A percentile compares a stretch with the other conserved stretches of the same genome.
Evolutionary conservation across 2,329 filamentous ascomycete species (phyloP).

Genomic region (Claviceps purpurea): DNA sequence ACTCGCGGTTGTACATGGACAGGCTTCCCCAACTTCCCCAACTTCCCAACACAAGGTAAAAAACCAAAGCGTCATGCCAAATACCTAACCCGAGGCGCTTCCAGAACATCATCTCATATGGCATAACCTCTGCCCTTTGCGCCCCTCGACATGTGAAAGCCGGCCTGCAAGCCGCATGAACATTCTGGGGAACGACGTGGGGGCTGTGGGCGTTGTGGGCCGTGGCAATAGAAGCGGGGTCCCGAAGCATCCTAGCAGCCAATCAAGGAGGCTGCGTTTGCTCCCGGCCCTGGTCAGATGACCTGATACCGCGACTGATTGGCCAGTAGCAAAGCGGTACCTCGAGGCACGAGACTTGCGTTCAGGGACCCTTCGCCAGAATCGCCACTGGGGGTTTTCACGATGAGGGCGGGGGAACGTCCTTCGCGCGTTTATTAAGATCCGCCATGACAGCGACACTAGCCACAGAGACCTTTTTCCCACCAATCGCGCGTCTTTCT

Average conservation of each 20-base stretch:
- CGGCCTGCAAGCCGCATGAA: not conserved
- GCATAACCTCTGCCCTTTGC: not conserved
- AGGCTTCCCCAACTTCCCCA: too few relatives aligned
- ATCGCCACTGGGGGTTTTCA: too few relatives aligned
- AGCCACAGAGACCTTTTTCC: too few relatives aligned
- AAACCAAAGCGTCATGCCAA: too few relatives aligned
- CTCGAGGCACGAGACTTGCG: not conserved
- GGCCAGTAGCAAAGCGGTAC: not conserved
- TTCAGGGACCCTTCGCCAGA: too few relatives aligned
- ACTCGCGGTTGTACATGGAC: too few relatives aligned
- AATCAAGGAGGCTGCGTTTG: slow-evolving; percentile 1
- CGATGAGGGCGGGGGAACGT: too few relatives aligned
- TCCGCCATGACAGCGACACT: too few relatives aligned
- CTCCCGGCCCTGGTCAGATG: slow-evolving; percentile 1
- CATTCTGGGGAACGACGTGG: not conserved
- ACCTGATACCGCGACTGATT: slow-evolving; percentile 2
- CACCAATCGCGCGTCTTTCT: too few relatives aligned
- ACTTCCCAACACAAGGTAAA: too few relatives aligned
- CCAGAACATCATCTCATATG: not conserved
- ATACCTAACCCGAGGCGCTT: not conserved
- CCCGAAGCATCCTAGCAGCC: not conserved
- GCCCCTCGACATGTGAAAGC: slow-evolving; percentile 3
- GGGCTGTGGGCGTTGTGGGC: not conserved
- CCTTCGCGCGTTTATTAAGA: too few relatives aligned
- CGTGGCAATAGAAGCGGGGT: too few relatives aligned